A percentile compares a stretch with the other conserved stretches of the same genome.
Conservation (phyloP, 805 yeast species). For the Cyberlindnera saturnus region DNA sequence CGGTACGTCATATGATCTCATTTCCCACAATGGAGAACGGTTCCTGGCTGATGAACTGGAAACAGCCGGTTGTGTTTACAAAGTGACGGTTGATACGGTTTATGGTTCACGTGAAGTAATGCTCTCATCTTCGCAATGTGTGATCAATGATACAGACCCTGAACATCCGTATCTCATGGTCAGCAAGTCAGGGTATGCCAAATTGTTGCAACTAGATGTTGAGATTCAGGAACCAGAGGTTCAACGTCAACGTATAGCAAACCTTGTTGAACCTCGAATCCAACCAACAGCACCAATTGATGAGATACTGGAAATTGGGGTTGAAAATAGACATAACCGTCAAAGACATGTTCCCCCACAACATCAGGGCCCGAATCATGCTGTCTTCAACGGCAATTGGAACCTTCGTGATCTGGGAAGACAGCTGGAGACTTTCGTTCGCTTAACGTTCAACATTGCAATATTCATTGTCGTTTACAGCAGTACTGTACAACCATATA, state of each 20-base stretch:
- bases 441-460: too few species aligned
- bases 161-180: slow-evolving; percentile 22
- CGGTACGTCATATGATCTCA: slow-evolving; percentile 8
- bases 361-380: too few species aligned
- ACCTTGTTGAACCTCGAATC: too few species aligned
- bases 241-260: background rate
- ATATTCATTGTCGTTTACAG: too few species aligned
- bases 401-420: too few species aligned
- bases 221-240: slow-evolving; percentile 15
- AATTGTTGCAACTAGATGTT: slow-evolving; percentile 14
- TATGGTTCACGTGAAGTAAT: slow-evolving; percentile 12
- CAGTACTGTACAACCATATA: too few species aligned
- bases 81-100: slow-evolving; percentile 10
- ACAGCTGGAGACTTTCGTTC: too few species aligned
- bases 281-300: too few species aligned
- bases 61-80: slow-evolving; percentile 5
- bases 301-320: too few species aligned
- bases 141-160: slow-evolving; percentile 21
- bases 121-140: slow-evolving; percentile 21
- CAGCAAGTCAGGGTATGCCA: slow-evolving; percentile 22
- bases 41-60: slow-evolving; percentile 18
- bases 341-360: too few species aligned
- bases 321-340: too few species aligned
- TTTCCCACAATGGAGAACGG: slow-evolving; percentile 14
- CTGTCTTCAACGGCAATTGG: too few species aligned